Base-by-base conservation (phyloP, 108 stramenopile genomes). In the Pseudonitzschia delicatissima region DNA sequence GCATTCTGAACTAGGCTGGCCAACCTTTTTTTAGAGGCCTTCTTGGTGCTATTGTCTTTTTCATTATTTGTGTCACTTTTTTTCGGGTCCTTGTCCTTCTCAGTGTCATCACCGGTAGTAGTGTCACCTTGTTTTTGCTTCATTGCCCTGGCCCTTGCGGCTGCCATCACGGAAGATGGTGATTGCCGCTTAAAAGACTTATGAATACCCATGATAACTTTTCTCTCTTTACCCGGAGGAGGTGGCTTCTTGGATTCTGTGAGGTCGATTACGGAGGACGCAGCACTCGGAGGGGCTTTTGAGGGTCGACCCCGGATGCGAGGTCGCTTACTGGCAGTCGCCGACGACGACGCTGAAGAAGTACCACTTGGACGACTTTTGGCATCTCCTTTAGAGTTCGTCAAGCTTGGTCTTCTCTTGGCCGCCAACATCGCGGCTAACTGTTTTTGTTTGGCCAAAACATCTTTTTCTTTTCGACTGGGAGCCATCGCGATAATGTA, bases 401-500 rank as follows among this genome's bases (percentile, higher is more conserved):
- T 28, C 17, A 44, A 33, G 27, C 29, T 57, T 55, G 62, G 62
- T 42, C 18, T 55, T 29, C 59, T 31, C 32, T 61, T 61, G 25
- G 35, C 37, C 21, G 60, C 60, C 60, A 61, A 39, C 23, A 64
- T 17, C 2, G 62, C 62, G 8, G 62, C 62, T 0, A 71, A 32
- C 44, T 57, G 36, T 55, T 62, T 62, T 36, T 71, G 70, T 57
- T 50, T 62, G 8, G 49, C 70, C 27, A 71, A 44, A 9, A 71
- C 70, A 20, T 71, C 70, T 55, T 64, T 31, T 35, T 71, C 70
- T 49, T 71, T 71, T 18, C 55, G 62, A 57, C 37, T 35, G 32
- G 37, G n/a, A 11, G 53, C 29, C 53, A 55, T 55, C 32, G n/a
- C 50, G 50, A 6, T 4, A 26, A 6, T 51, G 50, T n/a, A n/a